Evolutionary conservation across 2,329 filamentous ascomycete species (phyloP).

Genomic region (Corynespora cassiicola): DNA sequence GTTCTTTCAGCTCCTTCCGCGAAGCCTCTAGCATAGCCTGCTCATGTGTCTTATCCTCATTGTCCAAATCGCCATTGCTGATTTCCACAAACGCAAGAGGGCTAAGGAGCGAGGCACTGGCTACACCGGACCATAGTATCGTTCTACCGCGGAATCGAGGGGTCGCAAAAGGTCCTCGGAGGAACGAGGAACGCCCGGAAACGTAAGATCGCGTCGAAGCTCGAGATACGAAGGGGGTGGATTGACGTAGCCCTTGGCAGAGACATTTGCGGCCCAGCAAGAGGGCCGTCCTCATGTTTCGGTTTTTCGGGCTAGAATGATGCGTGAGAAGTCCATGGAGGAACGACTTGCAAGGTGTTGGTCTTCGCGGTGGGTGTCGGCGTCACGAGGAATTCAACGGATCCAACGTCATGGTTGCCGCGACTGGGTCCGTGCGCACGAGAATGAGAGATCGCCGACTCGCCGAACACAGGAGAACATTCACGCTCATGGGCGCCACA

Average conservation of each 20-base stretch:
- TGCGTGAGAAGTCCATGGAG: slow-evolving; percentile 33
- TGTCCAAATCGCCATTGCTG: slow-evolving; percentile 56
- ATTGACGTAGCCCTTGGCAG: slow-evolving; percentile 45
- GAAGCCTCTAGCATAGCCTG: slow-evolving; percentile 87
- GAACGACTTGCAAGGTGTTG: slow-evolving; percentile 1
- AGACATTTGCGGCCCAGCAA: slow-evolving; percentile 58
- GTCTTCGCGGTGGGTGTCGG: slow-evolving; percentile 2
- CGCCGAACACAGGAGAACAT: too few species aligned
- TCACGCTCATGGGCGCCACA: too few species aligned
- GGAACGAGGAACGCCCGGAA: slow-evolving; percentile 27
- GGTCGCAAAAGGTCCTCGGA: slow-evolving; percentile 42
- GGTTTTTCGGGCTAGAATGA: slow-evolving; percentile 22
- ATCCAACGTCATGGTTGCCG: slow-evolving; percentile 13
- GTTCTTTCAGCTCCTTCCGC: slow-evolving; percentile 75
- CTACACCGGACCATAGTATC: slow-evolving; percentile 41
- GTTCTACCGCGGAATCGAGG: slow-evolving; percentile 39
- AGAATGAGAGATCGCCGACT: too few species aligned
- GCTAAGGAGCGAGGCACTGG: slow-evolving; percentile 48
- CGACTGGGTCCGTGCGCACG: too few species aligned
- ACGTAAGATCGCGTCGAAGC: slow-evolving; percentile 30
- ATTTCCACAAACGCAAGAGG: slow-evolving; percentile 67
- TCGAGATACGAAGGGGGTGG: slow-evolving; percentile 22
- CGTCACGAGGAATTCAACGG: slow-evolving; percentile 12
- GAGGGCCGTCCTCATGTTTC: slow-evolving; percentile 58
- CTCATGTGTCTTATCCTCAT: slow-evolving; percentile 72